Percentiles rank a stretch among this genome's conserved stretches.
Conservation (phyloP, 2,329 filamentous ascomycete species). For the Ascocoryne sarcoides region DNA sequence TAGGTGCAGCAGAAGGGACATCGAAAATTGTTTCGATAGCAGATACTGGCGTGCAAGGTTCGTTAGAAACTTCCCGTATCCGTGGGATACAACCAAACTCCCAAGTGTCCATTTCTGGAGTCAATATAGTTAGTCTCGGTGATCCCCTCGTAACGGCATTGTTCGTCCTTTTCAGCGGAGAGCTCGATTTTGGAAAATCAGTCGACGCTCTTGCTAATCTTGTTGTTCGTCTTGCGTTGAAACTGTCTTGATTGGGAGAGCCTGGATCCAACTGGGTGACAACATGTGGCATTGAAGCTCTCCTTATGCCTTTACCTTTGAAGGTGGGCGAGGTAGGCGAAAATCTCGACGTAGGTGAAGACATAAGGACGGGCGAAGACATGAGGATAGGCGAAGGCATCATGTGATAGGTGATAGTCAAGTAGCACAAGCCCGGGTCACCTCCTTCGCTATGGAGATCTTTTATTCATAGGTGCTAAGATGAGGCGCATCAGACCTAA, state of each 20-base stretch:
- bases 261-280: constrained; percentile 8
- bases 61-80: constrained; percentile 14
- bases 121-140: constrained; percentile 11
- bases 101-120: constrained; percentile 14
- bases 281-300: constrained; percentile 14
- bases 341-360: too few relatives aligned
- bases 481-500: not conserved
- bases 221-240: constrained; percentile 1
- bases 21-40: constrained; percentile 23
- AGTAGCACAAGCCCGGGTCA: not conserved
- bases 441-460: not conserved
- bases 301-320: not conserved
- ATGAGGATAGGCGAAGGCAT: not conserved
- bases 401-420: not conserved
- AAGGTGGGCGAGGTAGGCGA: not conserved
- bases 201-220: constrained; percentile 3
- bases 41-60: constrained; percentile 14
- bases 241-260: constrained; percentile 4
- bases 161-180: not conserved
- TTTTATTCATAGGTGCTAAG: not conserved
- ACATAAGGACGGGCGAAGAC: too few relatives aligned
- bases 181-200: constrained; percentile 2
- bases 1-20: constrained; percentile 9
- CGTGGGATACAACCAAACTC: constrained; percentile 12
- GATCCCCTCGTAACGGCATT: constrained; percentile 1